phyloP scores from a whole-genome alignment of 805 yeast genomes.

The Barnettozyma salicaria region DNA sequence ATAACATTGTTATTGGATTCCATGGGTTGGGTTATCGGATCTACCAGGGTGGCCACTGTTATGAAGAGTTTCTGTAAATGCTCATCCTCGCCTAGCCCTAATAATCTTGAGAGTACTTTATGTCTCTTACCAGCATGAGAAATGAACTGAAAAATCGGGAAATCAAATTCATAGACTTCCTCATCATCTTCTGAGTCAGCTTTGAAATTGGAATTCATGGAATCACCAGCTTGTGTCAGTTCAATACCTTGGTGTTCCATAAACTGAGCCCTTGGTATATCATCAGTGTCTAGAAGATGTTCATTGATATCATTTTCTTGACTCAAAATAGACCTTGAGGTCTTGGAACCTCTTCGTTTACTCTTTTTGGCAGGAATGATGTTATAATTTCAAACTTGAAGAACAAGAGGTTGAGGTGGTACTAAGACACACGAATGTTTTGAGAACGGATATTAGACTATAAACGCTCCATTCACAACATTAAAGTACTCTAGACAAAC shows the following conservation, averaged over 20 bases:
- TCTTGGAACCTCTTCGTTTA: conserved; percentile 19
- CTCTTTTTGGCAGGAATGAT: conserved; percentile 16
- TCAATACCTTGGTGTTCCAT: conserved; percentile 1
- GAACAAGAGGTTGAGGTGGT: background rate
- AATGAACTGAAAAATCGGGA: conserved; percentile 20
- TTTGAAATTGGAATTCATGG: background rate
- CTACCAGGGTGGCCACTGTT: conserved; percentile 37
- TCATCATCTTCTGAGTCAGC: conserved; percentile 16
- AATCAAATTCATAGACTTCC: conserved; percentile 29
- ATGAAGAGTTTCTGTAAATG: conserved; percentile 14
- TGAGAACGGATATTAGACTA: too few species aligned
- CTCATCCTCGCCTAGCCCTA: conserved; percentile 21
- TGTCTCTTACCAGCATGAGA: conserved; percentile 29
- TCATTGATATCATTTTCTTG: conserved; percentile 1
- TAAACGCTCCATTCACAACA: too few species aligned
- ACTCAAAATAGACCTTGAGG: conserved; percentile 13
- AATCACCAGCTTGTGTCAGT: background rate
- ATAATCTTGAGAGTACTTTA: conserved; percentile 24
- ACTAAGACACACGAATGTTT: too few species aligned
- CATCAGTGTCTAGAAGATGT: conserved; percentile 5
- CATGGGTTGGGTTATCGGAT: conserved; percentile 66
- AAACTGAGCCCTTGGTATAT: background rate
- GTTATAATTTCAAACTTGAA: background rate
- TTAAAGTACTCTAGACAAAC: too few species aligned
- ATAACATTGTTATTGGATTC: conserved; percentile 48